phyloP scores from a whole-genome alignment of 2,329 filamentous ascomycete species.

The Pseudogymnoascus destructans region DNA sequence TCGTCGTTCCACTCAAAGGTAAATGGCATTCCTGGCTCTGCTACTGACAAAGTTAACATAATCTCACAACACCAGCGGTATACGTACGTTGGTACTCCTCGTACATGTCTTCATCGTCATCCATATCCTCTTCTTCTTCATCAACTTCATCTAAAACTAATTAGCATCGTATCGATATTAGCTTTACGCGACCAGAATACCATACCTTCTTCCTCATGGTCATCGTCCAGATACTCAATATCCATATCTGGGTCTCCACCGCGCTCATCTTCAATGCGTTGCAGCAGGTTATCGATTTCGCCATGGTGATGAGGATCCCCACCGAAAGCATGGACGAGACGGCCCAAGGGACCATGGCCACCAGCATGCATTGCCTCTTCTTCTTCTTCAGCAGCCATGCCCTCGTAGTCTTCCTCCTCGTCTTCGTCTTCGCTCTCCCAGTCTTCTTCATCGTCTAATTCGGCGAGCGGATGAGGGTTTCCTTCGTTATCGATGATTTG shows the following conservation, averaged over 20 bases:
- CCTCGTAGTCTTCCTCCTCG: conserved; percentile 35
- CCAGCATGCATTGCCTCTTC: conserved; percentile 36
- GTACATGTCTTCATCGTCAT: conserved; percentile 52
- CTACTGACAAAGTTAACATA: conserved; percentile 10
- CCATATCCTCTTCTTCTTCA: conserved; percentile 55
- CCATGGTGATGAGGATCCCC: conserved; percentile 20
- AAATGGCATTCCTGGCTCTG: conserved; percentile 30
- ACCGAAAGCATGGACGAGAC: conserved; percentile 41
- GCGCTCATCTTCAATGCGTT: conserved; percentile 32
- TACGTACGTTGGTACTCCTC: conserved; percentile 45
- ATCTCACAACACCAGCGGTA: not conserved
- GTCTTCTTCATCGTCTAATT: conserved; percentile 45
- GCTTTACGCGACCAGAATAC: not conserved
- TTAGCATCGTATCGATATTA: conserved; percentile 1
- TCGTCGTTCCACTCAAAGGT: conserved; percentile 45
- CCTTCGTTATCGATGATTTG: conserved; percentile 53
- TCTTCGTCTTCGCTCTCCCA: conserved; percentile 52
- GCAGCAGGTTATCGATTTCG: conserved; percentile 28
- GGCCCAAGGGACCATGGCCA: conserved; percentile 32
- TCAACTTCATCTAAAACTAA: conserved; percentile 33
- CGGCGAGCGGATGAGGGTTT: conserved; percentile 34
- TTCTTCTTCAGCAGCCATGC: conserved; percentile 37
- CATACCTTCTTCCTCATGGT: conserved; percentile 46
- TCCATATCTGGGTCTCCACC: conserved; percentile 34
- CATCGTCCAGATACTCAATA: conserved; percentile 40